A percentile compares a stretch with the other conserved stretches of the same genome.
Evolutionary conservation across 2,329 filamentous ascomycete species (phyloP).

Genomic region (Venturia oleaginea): DNA sequence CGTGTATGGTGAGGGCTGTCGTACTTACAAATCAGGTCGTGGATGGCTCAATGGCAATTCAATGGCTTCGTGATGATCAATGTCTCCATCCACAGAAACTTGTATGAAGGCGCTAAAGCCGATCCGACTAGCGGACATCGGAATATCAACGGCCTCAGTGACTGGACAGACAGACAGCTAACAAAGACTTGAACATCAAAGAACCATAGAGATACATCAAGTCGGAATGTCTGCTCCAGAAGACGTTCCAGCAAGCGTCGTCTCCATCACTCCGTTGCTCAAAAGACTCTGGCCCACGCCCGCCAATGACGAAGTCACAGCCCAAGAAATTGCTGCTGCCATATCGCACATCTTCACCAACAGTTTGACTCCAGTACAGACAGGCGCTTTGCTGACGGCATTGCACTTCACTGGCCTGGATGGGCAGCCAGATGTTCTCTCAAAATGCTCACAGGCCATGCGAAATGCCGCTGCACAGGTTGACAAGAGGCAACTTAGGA

Average conservation of each 20-base stretch:
- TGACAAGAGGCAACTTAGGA: slow-evolving; percentile 52
- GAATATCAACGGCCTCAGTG: not conserved
- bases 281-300: slow-evolving; percentile 58
- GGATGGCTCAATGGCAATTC: not conserved
- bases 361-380: slow-evolving; percentile 78
- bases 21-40: not conserved
- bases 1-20: not conserved
- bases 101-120: not conserved
- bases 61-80: not conserved
- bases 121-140: not conserved
- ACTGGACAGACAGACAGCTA: not conserved
- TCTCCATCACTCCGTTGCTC: slow-evolving; percentile 61
- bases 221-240: not conserved
- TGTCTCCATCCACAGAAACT: not conserved
- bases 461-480: slow-evolving; percentile 66
- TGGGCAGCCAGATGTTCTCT: slow-evolving; percentile 73
- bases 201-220: not conserved
- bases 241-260: slow-evolving; percentile 13
- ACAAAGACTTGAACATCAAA: not conserved
- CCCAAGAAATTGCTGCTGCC: slow-evolving; percentile 79
- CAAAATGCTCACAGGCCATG: slow-evolving; percentile 78
- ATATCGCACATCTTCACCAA: slow-evolving; percentile 89
- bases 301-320: slow-evolving; percentile 48
- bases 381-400: slow-evolving; percentile 77
- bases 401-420: slow-evolving; percentile 88